These are phyloP conservation scores for Striga asiatica DNA, from an alignment of 257 asterid genomes.

Conservation along the genomic window DNA sequence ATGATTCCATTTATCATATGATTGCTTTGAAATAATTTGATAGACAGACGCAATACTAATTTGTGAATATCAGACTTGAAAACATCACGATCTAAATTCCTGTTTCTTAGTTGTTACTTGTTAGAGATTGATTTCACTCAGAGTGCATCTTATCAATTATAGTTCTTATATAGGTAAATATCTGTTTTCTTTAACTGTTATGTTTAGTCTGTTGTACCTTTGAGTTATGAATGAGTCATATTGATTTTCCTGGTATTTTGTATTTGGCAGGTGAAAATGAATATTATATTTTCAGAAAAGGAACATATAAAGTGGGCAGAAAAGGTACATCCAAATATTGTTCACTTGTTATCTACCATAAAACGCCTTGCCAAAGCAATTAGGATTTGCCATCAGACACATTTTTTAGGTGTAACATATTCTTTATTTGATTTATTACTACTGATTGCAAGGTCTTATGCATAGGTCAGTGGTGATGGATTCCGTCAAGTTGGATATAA, in stretches of 20 bases:
- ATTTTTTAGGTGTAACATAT: background rate
- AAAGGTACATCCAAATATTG: slow-evolving; percentile 42
- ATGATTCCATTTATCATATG: background rate
- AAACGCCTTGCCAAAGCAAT: background rate
- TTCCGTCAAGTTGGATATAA: too few relatives aligned
- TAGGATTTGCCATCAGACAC: background rate
- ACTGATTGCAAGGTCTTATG: background rate
- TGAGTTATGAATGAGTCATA: background rate
- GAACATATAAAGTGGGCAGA: slow-evolving; percentile 84
- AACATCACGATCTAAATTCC: background rate
- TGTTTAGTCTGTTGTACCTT: background rate
- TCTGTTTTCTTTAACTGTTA: background rate
- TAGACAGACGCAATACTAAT: background rate
- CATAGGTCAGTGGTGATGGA: background rate
- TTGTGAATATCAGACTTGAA: background rate
- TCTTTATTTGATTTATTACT: background rate
- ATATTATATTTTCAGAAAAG: slow-evolving; percentile 64
- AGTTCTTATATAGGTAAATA: background rate
- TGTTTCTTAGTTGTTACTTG: background rate
- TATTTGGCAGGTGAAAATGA: slow-evolving; percentile 59
- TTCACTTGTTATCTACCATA: slow-evolving; percentile 5
- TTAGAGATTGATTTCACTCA: background rate
- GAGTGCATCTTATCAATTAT: background rate
- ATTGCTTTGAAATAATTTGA: background rate
- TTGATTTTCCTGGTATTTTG: slow-evolving; percentile 14